Base-by-base conservation (phyloP, 148 eudicot species). In the Spergularia bocconei region DNA sequence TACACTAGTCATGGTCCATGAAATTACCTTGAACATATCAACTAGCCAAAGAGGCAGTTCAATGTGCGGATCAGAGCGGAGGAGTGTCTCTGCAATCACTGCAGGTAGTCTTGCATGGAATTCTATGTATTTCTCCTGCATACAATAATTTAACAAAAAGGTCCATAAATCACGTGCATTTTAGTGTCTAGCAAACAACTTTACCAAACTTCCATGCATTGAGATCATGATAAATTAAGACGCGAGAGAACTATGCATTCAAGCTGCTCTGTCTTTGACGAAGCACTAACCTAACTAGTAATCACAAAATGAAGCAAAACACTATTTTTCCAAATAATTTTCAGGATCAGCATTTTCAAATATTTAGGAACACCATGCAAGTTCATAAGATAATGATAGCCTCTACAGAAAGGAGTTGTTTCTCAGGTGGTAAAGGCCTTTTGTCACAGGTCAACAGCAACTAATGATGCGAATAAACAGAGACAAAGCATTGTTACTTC, bases 1-100 rank as follows among this genome's bases (percentile, higher is more conserved):
- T 44, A 6, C 13, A 29, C 19, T 29, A 51, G 13, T 10, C 17
- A 72, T 10, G 25, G 36, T 41, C 52, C 8, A 17, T 62, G 55
- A 14, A 62, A 65, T 78, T 92, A 96, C 99, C 99, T 92, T 96
- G 74, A 96, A 96, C 84, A 84, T 86, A 60, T 86, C 81, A 73
- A 91, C 93, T 73, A 96, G 84, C 99, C 99, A 96, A 75, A 91
- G 97, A 63, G 99, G 99, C 82, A 96, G 84, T 65, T 92, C 99
- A 80, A 96, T 89, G 57, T 86, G 91, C 75, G 91, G 84, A 88
- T 96, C 91, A 41, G 93, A 80, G 70, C 86, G 80, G 69, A 96
- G 97, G 67, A 96, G 91, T 67, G 97, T 91, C 78, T 93, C 98
- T 16, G 99, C 99, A 83, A 92, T 96, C 74, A 87, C 79, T n/a